Percentiles rank a stretch among this genome's conserved stretches.
Evolutionary conservation across 2,329 filamentous ascomycete genomes (phyloP).

Genomic region (Colletotrichum navitas): DNA sequence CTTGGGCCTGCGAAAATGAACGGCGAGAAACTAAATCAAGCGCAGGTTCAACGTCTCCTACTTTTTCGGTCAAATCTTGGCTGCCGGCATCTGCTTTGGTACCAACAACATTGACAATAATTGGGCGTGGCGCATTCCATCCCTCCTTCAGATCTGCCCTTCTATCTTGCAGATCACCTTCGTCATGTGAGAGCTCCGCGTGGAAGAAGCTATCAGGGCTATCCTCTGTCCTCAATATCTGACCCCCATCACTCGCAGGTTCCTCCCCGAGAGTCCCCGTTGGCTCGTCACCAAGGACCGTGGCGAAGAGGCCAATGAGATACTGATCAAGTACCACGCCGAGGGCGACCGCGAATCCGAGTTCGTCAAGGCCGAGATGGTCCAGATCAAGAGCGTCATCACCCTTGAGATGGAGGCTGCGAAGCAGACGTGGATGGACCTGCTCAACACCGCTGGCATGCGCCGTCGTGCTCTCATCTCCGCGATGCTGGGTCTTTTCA

Average conservation of each 20-base stretch:
- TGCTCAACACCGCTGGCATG: constrained; percentile 64
- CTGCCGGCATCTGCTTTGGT: constrained; percentile 64
- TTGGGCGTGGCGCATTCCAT: constrained; percentile 61
- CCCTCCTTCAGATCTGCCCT: constrained; percentile 60
- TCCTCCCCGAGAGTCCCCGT: constrained; percentile 51
- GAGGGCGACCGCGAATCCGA: constrained; percentile 64
- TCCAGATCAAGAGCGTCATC: constrained; percentile 70
- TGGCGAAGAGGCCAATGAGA: constrained; percentile 49
- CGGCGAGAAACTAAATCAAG: background rate
- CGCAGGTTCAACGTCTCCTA: constrained; percentile 67
- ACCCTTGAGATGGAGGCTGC: constrained; percentile 66
- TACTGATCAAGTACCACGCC: constrained; percentile 61
- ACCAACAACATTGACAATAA: constrained; percentile 56
- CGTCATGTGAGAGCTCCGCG: constrained; percentile 54
- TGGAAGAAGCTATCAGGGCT: background rate
- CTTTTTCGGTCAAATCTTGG: constrained; percentile 63
- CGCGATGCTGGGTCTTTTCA: constrained; percentile 64
- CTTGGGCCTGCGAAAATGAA: accelerated
- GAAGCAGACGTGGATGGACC: constrained; percentile 65
- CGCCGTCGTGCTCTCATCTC: constrained; percentile 63
- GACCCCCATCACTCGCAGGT: constrained; percentile 51
- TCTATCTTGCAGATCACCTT: constrained; percentile 56
- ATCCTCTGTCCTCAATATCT: background rate
- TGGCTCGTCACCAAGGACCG: constrained; percentile 51
- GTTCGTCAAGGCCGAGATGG: constrained; percentile 70